Evolutionary conservation across 257 asterid species (phyloP).

Genomic region (Capsicum rhomboideum): DNA sequence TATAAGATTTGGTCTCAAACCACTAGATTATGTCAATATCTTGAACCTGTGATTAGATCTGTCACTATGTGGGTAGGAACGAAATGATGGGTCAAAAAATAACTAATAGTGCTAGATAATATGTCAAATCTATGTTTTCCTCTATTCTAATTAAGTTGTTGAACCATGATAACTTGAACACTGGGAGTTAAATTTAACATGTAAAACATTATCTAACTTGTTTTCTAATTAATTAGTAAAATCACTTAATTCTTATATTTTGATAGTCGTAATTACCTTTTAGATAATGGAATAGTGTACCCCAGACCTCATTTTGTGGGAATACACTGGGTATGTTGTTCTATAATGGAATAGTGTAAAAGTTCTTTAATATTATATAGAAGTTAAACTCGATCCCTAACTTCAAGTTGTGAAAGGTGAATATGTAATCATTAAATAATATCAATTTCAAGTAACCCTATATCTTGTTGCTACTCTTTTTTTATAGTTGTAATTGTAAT

Average conservation of each 20-base stretch:
- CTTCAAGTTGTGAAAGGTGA: neutral
- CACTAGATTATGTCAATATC: too few species aligned
- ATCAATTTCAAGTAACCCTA: neutral
- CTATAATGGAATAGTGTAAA: neutral
- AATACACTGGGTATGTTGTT: too few species aligned
- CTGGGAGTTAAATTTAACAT: neutral
- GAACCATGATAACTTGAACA: neutral
- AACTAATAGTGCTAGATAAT: neutral
- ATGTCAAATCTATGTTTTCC: neutral
- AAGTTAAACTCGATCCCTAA: neutral
- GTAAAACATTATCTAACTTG: neutral
- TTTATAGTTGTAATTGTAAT: neutral
- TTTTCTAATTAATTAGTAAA: neutral
- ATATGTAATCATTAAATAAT: too few species aligned
- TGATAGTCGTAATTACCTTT: neutral
- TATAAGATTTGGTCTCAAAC: too few species aligned
- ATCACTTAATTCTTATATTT: neutral
- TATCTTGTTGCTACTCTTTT: too few species aligned
- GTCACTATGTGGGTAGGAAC: too few species aligned
- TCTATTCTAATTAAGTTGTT: neutral
- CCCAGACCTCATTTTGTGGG: too few species aligned
- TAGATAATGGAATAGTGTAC: neutral
- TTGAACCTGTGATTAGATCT: too few species aligned
- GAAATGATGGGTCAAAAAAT: too few species aligned
- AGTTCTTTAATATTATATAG: neutral